Conservation (phyloP, 306 rosid species). For the Herpetospermum pedunculosum region DNA sequence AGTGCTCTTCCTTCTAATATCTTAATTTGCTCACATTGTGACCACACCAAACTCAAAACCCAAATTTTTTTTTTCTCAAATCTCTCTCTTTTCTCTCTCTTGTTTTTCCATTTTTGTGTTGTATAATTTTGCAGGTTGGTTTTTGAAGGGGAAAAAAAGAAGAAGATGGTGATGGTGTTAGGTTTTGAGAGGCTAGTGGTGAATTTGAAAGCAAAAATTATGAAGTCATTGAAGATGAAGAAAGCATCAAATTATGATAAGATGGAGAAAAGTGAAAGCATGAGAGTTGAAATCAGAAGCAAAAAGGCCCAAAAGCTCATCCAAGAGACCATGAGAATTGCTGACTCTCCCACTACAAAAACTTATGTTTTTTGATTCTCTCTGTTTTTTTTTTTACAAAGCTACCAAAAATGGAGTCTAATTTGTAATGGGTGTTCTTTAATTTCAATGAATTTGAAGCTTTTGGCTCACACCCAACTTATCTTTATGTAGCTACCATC, state of each 20-base stretch:
- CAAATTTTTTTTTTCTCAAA: neutral
- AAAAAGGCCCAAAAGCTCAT: slow-evolving; percentile 74
- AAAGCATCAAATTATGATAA: slow-evolving; percentile 47
- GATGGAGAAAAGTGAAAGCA: slow-evolving; percentile 93
- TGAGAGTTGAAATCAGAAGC: slow-evolving; percentile 91
- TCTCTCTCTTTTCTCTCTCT: neutral
- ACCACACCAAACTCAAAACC: neutral
- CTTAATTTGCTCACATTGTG: neutral
- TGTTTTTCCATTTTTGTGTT: neutral
- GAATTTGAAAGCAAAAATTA: slow-evolving; percentile 54
- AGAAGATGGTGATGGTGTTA: slow-evolving; percentile 26
- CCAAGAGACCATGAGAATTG: slow-evolving; percentile 55
- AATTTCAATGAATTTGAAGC: neutral
- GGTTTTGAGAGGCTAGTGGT: slow-evolving; percentile 49
- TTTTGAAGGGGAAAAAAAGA: neutral
- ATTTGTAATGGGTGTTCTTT: neutral
- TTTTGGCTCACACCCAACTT: neutral
- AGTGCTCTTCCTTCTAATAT: neutral
- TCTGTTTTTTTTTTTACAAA: neutral
- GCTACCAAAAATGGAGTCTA: neutral
- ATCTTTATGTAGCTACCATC: neutral
- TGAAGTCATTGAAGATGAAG: slow-evolving; percentile 50
- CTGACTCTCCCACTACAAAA: slow-evolving; percentile 67
- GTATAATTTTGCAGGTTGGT: slow-evolving; percentile 1
- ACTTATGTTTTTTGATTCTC: slow-evolving; percentile 31